Percentiles rank a stretch among this genome's conserved stretches.
Conservation (phyloP, 1,284 basidiomycete species). For the Ustilago xerochloae region DNA sequence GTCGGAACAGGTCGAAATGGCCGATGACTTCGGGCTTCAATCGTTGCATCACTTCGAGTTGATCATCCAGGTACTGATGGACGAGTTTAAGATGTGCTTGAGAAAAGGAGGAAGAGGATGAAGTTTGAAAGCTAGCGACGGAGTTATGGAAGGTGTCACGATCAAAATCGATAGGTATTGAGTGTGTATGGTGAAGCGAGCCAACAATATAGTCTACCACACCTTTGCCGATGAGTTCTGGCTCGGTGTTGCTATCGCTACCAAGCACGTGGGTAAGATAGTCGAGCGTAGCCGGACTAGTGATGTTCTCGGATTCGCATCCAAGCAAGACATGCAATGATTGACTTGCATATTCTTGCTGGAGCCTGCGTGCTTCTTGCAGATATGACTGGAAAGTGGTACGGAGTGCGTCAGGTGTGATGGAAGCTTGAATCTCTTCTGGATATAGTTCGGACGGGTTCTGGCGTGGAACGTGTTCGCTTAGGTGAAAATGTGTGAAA, state of each 20-base stretch:
- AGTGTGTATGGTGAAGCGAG: slow-evolving; percentile 89
- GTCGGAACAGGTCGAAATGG: slow-evolving; percentile 78
- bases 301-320: slow-evolving; percentile 92
- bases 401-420: slow-evolving; percentile 72
- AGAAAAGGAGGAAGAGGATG: slow-evolving; percentile 4
- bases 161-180: slow-evolving; percentile 94
- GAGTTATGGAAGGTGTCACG: slow-evolving; percentile 76
- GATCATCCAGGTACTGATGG: slow-evolving; percentile 58
- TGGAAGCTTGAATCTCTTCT: slow-evolving; percentile 76
- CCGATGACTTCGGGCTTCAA: slow-evolving; percentile 90
- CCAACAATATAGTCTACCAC: slow-evolving; percentile 90
- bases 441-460: slow-evolving; percentile 85
- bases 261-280: slow-evolving; percentile 71
- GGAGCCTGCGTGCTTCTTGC: slow-evolving; percentile 80
- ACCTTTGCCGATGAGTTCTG: slow-evolving; percentile 33
- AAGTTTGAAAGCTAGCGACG: slow-evolving; percentile 71
- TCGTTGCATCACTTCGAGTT: slow-evolving; percentile 66
- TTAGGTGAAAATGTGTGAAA: slow-evolving; percentile 86
- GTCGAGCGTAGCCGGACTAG: slow-evolving; percentile 74
- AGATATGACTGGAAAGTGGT: slow-evolving; percentile 78
- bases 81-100: slow-evolving; percentile 36
- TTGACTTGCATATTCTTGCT: slow-evolving; percentile 61
- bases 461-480: slow-evolving; percentile 94
- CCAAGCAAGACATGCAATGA: slow-evolving; percentile 83
- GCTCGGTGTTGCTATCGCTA: slow-evolving; percentile 32